Evolutionary conservation across 148 eudicot species (phyloP).

Genomic region (Rhododendron vialii): DNA sequence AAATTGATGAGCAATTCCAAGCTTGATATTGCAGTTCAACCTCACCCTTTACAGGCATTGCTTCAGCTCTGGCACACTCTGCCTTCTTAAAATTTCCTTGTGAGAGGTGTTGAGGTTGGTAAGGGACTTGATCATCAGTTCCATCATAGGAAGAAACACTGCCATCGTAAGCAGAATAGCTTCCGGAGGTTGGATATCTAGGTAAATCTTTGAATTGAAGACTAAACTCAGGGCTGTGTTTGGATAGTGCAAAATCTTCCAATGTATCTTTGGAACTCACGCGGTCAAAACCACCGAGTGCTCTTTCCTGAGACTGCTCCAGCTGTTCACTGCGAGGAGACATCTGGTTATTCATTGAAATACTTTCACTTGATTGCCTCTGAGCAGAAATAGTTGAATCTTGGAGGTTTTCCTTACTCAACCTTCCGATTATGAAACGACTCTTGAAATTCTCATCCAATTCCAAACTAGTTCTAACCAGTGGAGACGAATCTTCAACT

Average conservation of each 20-base stretch:
- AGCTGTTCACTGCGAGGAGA: constrained; percentile 25
- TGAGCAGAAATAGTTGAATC: constrained; percentile 17
- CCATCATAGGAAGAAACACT: constrained; percentile 76
- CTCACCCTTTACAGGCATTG: constrained; percentile 9
- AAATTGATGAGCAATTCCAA: constrained; percentile 14
- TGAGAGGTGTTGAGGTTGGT: constrained; percentile 6
- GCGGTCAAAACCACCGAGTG: constrained; percentile 17
- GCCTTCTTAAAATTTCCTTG: constrained; percentile 27
- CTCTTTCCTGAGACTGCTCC: constrained; percentile 20
- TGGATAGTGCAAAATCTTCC: constrained; percentile 20
- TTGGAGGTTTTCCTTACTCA: constrained; percentile 13
- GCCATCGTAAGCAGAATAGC: constrained; percentile 47
- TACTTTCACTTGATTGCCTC: constrained; percentile 23
- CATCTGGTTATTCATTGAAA: constrained; percentile 13
- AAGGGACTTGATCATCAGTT: constrained; percentile 40
- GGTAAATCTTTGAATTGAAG: constrained; percentile 9
- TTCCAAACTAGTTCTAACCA: constrained; percentile 5
- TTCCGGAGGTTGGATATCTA: constrained; percentile 30
- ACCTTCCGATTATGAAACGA: constrained; percentile 12
- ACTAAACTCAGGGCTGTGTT: constrained; percentile 19
- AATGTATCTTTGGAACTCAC: constrained; percentile 25
- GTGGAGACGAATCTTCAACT: constrained; percentile 17
- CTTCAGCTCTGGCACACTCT: constrained; percentile 14
- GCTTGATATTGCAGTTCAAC: constrained; percentile 21
- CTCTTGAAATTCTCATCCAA: constrained; percentile 13